phyloP scores from a whole-genome alignment of 805 yeast species.

The Kurtzmaniella cleridarum region DNA sequence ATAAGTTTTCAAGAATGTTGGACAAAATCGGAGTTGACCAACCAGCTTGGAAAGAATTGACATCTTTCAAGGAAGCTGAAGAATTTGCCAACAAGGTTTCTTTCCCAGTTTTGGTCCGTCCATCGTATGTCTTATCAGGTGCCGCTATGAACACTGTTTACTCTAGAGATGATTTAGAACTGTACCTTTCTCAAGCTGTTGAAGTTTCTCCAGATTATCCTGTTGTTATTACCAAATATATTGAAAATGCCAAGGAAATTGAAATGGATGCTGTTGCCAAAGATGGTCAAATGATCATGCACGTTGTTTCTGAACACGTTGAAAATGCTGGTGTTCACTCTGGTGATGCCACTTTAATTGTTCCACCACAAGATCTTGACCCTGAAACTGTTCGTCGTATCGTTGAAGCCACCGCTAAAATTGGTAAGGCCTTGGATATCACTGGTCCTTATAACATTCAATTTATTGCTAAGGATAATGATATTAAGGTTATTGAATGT shows the following conservation, averaged over 20 bases:
- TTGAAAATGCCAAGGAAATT: constrained; percentile 94
- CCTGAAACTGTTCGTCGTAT: constrained; percentile 88
- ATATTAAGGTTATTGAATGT: constrained; percentile 96
- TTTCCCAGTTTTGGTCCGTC: constrained; percentile 95
- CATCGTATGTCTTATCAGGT: constrained; percentile 94
- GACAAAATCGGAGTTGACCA: constrained; percentile 96
- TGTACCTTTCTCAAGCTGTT: constrained; percentile 87
- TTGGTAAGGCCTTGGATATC: constrained; percentile 89
- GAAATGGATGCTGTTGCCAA: constrained; percentile 98
- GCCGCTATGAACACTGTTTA: constrained; percentile 99
- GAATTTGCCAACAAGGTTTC: constrained; percentile 84
- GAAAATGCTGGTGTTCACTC: constrained; percentile 99
- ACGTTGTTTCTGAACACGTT: constrained; percentile 96
- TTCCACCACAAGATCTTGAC: constrained; percentile 93
- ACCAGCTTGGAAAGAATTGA: constrained; percentile 98
- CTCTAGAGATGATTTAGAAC: constrained; percentile 80
- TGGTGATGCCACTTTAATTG: constrained; percentile 96
- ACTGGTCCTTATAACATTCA: constrained; percentile 98
- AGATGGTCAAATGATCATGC: constrained; percentile 92
- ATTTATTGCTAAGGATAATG: constrained; percentile 91
- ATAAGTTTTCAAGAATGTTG: constrained; percentile 95
- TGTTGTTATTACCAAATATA: constrained; percentile 93
- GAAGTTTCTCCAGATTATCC: constrained; percentile 98
- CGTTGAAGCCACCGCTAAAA: constrained; percentile 92
- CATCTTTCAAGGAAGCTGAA: constrained; percentile 89